A percentile compares a stretch with the other conserved stretches of the same genome.
phyloP scores from a whole-genome alignment of 345 rosid species.

The Streptanthus diversifolius region DNA sequence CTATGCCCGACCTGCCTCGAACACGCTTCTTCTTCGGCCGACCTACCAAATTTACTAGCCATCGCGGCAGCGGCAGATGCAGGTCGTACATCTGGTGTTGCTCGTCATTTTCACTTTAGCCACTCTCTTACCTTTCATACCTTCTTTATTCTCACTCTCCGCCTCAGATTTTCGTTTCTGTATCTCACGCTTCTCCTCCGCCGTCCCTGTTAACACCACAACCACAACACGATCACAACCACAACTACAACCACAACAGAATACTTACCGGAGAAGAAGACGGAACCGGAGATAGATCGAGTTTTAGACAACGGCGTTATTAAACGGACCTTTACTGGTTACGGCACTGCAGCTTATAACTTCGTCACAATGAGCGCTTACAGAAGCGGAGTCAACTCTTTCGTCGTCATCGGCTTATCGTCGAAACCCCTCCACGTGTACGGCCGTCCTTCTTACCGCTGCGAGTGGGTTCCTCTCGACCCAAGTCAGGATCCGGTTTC shows the following conservation, averaged over 20 bases:
- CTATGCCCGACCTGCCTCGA: too few relatives aligned
- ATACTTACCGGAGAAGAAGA: background rate
- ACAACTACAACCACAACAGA: background rate
- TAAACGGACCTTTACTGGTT: constrained; percentile 56
- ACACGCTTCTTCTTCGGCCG: too few relatives aligned
- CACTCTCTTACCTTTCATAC: constrained; percentile 12
- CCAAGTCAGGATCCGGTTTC: constrained; percentile 22
- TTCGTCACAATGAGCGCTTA: constrained; percentile 76
- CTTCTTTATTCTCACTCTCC: constrained; percentile 25
- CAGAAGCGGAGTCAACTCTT: constrained; percentile 67
- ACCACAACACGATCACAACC: background rate
- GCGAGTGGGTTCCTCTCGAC: constrained; percentile 61
- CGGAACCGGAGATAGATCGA: constrained; percentile 32
- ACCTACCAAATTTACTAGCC: too few relatives aligned
- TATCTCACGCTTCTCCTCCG: constrained; percentile 36
- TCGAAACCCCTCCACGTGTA: constrained; percentile 83
- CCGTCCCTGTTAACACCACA: constrained; percentile 19
- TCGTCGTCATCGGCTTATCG: constrained; percentile 71
- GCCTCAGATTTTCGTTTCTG: constrained; percentile 35
- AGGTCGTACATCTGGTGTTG: too few relatives aligned
- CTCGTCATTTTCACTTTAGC: constrained; percentile 20
- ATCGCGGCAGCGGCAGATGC: too few relatives aligned
- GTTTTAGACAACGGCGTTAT: constrained; percentile 47
- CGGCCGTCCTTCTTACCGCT: constrained; percentile 57
- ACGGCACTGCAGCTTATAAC: constrained; percentile 78